Evolutionary conservation across 768 basidiomycete species (phyloP), one percentile per base, ranked within the genome.

Genomic region (Leccinum obscurum): DNA sequence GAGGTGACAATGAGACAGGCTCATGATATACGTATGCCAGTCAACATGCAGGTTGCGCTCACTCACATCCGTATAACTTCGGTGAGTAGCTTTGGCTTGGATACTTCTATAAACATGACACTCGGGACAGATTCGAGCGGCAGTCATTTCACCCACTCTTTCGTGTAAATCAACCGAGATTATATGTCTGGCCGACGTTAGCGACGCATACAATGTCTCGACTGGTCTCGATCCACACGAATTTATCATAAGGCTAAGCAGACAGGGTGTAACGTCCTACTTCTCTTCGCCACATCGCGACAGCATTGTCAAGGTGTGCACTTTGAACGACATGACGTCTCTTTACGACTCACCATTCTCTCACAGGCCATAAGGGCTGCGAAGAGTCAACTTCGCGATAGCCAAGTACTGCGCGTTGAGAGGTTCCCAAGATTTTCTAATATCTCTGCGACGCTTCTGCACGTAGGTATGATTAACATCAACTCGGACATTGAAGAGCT

Each of bases 401-500:
- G 75, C 7, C 83, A 81, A 37, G 70, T 77, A 30, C 71, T 79
- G 1, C 75, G 83, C 7, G 74, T 82, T 4, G 90, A 90, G 61
- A 80, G 91, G 9, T 86, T 88, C 63, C 85, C 89, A 7, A 81
- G 90, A 56, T 87, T 92, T 61, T 90, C 88, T 3, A 95, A 94
- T 66, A 87, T 94, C 20, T 88, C 92, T 7, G 90, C 93, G 0
- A 89, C 91, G 0, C 75, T 97, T 51, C 77, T 96, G n/a, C 94
- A 95, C 66, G 83, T 93, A 32, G 91, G 92, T 20, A 81, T 97
- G 73, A 79, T 93, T 15, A 92, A 89, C 62, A 80, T 94, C 28
- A 86, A 88, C 61, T 78, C 84, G 15, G 80, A 84, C 24, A 89
- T 93, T 58, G 89, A 92, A 62, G 85, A 86, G 58, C 81, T 95